Evolutionary conservation across 1,139 yeast genomes (phyloP), one percentile per base, ranked within the genome.

Genomic region (Geotrichum aggregatum): DNA sequence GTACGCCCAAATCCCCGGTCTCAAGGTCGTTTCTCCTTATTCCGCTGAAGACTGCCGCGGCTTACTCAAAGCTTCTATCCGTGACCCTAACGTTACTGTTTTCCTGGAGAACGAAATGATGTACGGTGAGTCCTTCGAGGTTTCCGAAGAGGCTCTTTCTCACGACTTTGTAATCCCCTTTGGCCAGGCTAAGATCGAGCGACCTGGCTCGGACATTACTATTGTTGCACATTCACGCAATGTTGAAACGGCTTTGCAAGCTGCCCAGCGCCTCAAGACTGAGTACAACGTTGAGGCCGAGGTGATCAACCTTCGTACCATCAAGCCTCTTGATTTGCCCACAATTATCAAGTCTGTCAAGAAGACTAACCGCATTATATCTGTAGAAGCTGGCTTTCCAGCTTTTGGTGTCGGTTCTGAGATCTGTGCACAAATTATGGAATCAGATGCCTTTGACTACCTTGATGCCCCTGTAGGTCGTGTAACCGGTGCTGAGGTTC

Each of bases 401-500:
- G 94, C 89, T 55, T 92, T 88, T 68, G 98, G 98, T 75, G 95
- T 94, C 62, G 98, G 98, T 66, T 87, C 98, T 53, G 99, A 94
- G 78, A 87, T 94, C 66, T 83, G 92, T 70, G 98, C 98, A 59
- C 96, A 89, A 75, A 79, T 94, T 68, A 89, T 92, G 97, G 99
- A 94, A 77, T 83, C 95, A 53, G 98, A 91, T 74, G 98, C 96
- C 54, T 92, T 92, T 64, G 98, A 94, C 75, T 87, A 89, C 80
- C 82, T 94, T 72, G 99, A 94, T 73, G 96, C 98, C 59, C 99
- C 99, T 63, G 92, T 92, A 62, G 95, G 86, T 76, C 88, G 98
- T 79, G 94, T 91, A 66, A 94, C 98, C 56, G 98, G 98, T 72
- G 95, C 98, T 69, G 99, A 94, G 76, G 97, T 91, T 36, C 98